phyloP scores from a whole-genome alignment of 768 basidiomycete species.

The Tremella yokohamensis region DNA sequence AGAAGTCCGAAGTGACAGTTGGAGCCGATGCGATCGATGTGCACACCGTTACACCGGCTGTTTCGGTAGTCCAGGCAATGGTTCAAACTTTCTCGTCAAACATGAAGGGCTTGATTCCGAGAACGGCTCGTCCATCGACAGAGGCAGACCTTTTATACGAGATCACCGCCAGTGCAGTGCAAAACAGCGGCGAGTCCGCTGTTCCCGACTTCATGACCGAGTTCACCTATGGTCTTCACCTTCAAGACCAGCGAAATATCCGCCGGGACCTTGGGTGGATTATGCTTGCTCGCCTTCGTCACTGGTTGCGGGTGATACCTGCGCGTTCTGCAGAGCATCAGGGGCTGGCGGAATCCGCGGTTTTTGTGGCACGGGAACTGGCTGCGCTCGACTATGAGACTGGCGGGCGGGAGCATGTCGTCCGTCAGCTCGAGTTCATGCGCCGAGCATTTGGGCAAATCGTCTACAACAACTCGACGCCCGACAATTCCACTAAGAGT shows the following conservation, averaged over 20 bases:
- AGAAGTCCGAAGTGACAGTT: neutral
- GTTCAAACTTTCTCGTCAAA: neutral
- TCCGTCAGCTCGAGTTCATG: conserved; percentile 31
- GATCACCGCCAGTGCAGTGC: conserved; percentile 15
- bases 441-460: conserved; percentile 19
- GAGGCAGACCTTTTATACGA: conserved; percentile 14
- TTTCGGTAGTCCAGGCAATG: conserved; percentile 3
- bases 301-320: conserved; percentile 58
- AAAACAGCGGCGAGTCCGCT: conserved; percentile 7
- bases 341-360: conserved; percentile 8
- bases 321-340: too few species aligned
- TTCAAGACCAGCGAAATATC: conserved; percentile 35
- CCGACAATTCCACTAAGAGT: neutral
- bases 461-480: neutral
- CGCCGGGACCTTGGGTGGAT: conserved; percentile 63
- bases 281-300: conserved; percentile 73
- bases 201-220: conserved; percentile 29
- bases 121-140: neutral
- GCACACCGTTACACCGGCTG: conserved; percentile 19
- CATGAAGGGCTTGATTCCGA: neutral
- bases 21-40: conserved; percentile 7
- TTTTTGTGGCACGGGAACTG: conserved; percentile 6
- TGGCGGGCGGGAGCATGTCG: conserved; percentile 23
- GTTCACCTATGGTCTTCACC: conserved; percentile 36
- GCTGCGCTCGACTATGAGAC: conserved; percentile 20